These are phyloP conservation scores for Paracoccidioides lutzii DNA, from an alignment of 2,329 filamentous ascomycete genomes.

Conservation along the genomic window DNA sequence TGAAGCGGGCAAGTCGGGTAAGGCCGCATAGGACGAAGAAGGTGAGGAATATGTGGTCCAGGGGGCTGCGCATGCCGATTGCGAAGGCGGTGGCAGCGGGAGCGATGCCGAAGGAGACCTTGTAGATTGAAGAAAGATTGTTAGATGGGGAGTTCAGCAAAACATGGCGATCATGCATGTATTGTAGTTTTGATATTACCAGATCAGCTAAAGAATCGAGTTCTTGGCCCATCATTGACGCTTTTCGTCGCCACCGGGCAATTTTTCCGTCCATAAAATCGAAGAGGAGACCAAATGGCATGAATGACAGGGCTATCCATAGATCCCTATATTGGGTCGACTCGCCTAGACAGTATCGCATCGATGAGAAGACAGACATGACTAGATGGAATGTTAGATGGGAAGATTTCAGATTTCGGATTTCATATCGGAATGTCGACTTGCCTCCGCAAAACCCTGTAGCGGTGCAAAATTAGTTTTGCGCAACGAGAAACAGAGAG, in stretches of 20 bases:
- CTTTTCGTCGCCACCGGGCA: conserved; percentile 92
- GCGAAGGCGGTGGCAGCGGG: conserved; percentile 80
- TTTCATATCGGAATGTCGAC: conserved; percentile 9
- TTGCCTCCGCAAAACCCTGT: conserved; percentile 38
- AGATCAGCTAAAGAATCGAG: conserved; percentile 90
- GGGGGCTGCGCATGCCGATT: conserved; percentile 68
- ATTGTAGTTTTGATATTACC: conserved; percentile 41
- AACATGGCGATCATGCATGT: not conserved
- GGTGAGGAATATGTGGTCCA: conserved; percentile 67
- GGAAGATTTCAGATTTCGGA: not conserved
- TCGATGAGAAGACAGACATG: conserved; percentile 89
- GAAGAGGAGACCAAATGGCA: conserved; percentile 90
- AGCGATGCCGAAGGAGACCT: conserved; percentile 93
- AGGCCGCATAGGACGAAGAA: conserved; percentile 94
- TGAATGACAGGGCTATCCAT: conserved; percentile 71
- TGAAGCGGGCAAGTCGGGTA: conserved; percentile 89
- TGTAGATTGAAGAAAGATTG: not conserved
- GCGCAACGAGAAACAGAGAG: not conserved
- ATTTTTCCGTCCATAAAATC: conserved; percentile 98
- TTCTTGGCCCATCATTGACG: conserved; percentile 94
- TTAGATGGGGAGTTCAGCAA: not conserved
- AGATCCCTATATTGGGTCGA: conserved; percentile 54
- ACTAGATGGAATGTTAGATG: conserved; percentile 32
- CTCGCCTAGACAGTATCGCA: conserved; percentile 78
- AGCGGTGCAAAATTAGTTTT: not conserved